Conservation (phyloP, 768 basidiomycete genomes). For the Collybia sp. region DNA sequence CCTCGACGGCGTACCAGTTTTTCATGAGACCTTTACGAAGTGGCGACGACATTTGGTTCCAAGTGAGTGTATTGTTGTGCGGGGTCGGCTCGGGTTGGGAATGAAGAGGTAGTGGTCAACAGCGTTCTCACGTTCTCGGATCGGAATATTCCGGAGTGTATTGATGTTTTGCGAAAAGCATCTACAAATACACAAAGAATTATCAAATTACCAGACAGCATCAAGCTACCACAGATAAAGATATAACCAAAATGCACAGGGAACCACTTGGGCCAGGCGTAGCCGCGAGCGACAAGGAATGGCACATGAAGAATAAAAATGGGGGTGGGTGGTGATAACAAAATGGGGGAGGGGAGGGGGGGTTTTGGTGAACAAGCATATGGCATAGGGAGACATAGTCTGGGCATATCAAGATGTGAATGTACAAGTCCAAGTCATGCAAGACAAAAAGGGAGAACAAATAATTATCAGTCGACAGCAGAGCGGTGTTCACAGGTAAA, state of each 20-base stretch:
- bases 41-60: constrained; percentile 12
- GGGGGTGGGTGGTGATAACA: neutral
- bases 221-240: constrained; percentile 24
- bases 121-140: constrained; percentile 21
- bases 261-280: neutral
- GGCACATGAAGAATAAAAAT: neutral
- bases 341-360: neutral
- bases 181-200: constrained; percentile 28
- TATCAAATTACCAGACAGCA: constrained; percentile 14
- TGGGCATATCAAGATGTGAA: constrained; percentile 4
- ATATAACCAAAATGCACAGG: constrained; percentile 15
- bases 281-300: no score
- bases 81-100: no score
- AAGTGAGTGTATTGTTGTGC: constrained; percentile 7
- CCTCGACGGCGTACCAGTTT: constrained; percentile 76
- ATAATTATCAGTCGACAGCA: no score
- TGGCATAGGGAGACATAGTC: constrained; percentile 9
- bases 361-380: neutral
- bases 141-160: constrained; percentile 29
- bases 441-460: neutral
- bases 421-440: neutral
- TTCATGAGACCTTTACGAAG: constrained; percentile 44
- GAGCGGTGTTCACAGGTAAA: constrained; percentile 35
- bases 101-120: neutral
- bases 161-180: neutral